Conservation (phyloP, 805 yeast genomes). For the Kodamaea nitidulidarum region DNA sequence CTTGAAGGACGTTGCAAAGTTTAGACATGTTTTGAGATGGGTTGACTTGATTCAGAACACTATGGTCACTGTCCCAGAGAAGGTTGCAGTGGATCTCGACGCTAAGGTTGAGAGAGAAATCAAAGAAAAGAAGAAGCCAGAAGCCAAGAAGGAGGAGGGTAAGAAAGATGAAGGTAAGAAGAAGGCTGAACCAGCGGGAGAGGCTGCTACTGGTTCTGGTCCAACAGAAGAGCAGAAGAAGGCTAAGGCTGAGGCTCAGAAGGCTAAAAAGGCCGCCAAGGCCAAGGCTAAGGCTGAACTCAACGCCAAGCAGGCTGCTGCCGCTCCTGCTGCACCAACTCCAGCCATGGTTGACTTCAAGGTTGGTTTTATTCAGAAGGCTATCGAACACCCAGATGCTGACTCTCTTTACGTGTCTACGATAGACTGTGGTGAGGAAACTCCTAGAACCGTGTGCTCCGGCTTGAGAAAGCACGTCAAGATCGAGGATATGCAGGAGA, state of each 20-base stretch:
- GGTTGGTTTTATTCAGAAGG: constrained; percentile 96
- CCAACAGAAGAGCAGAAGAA: constrained; percentile 40
- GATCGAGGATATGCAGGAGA: constrained; percentile 92
- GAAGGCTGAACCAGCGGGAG: constrained; percentile 16
- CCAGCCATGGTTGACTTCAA: constrained; percentile 89
- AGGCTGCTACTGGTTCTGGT: constrained; percentile 15
- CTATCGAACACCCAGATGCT: constrained; percentile 96
- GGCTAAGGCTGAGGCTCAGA: constrained; percentile 52
- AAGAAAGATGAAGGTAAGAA: constrained; percentile 32
- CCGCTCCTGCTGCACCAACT: constrained; percentile 57
- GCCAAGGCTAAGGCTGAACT: constrained; percentile 55
- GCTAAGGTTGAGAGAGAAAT: constrained; percentile 71
- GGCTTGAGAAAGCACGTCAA: constrained; percentile 90
- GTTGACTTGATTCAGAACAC: constrained; percentile 78
- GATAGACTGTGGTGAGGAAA: constrained; percentile 94
- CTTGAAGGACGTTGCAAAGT: constrained; percentile 50
- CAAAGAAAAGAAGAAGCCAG: constrained; percentile 54
- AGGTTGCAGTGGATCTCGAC: constrained; percentile 54
- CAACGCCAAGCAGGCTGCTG: constrained; percentile 44
- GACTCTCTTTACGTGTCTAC: constrained; percentile 95
- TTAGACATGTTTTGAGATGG: constrained; percentile 92
- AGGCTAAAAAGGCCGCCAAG: constrained; percentile 60
- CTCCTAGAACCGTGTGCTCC: constrained; percentile 97
- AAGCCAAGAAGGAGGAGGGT: constrained; percentile 17
- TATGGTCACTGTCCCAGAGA: constrained; percentile 50